These are phyloP conservation scores for Dactylellina parvicollis DNA, from an alignment of 2,329 filamentous ascomycete genomes.

Conservation along the genomic window DNA sequence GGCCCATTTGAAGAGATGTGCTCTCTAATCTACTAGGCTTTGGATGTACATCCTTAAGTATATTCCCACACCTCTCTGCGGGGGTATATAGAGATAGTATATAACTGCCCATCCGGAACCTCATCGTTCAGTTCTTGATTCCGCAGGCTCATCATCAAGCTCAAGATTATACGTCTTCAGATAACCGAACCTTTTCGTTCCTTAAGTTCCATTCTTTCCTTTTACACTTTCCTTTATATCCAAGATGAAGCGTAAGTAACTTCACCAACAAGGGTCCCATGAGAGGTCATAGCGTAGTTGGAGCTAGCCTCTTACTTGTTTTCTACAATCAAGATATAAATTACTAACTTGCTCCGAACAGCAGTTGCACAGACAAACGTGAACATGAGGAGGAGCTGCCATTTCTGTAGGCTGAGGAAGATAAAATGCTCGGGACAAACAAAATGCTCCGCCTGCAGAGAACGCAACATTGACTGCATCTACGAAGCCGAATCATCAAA, in stretches of 20 bases:
- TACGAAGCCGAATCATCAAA: conserved; percentile 55
- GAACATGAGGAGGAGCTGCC: conserved; percentile 55
- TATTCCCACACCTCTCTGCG: conserved; percentile 50
- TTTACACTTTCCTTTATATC: conserved; percentile 46
- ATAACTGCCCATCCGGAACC: conserved; percentile 52
- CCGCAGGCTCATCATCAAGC: conserved; percentile 42
- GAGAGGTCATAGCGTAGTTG: neutral
- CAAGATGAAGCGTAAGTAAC: conserved; percentile 54
- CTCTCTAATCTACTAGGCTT: conserved; percentile 36
- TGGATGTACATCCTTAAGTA: conserved; percentile 38
- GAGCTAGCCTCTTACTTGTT: neutral
- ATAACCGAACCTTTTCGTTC: conserved; percentile 44
- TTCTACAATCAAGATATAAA: neutral
- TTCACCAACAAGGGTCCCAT: neutral
- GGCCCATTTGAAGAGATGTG: conserved; percentile 37
- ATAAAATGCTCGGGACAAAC: conserved; percentile 54
- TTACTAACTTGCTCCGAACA: conserved; percentile 19
- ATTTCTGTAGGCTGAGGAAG: conserved; percentile 54
- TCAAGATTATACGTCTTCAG: conserved; percentile 47
- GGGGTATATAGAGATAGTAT: conserved; percentile 50
- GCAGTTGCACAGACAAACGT: conserved; percentile 47
- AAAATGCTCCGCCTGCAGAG: conserved; percentile 54
- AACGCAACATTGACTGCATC: conserved; percentile 55
- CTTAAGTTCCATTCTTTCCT: conserved; percentile 43
- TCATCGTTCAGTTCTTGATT: conserved; percentile 47